Evolutionary conservation across 1,284 basidiomycete genomes (phyloP).

Genomic region (Bondarzewia mesenterica): DNA sequence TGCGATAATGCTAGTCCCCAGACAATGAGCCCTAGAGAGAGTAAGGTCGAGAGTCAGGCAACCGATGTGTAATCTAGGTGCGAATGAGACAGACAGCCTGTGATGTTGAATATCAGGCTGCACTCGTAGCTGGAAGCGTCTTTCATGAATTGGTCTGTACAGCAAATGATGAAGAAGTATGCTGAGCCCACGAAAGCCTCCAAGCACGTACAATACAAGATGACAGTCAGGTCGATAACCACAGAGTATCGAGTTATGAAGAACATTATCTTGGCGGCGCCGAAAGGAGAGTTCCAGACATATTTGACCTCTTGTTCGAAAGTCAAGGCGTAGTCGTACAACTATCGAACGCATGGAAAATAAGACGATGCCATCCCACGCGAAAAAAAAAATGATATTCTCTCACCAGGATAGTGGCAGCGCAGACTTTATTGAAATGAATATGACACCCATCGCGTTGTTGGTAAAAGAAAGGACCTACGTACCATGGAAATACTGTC

Average conservation of each 20-base stretch:
- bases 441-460: background rate
- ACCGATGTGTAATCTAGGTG: background rate
- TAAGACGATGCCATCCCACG: background rate
- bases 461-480: background rate
- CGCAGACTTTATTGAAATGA: background rate
- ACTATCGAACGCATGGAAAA: slow-evolving; percentile 4
- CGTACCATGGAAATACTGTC: background rate
- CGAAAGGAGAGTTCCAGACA: background rate
- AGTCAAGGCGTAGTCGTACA: background rate
- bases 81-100: background rate
- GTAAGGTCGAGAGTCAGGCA: background rate
- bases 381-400: background rate
- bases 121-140: background rate
- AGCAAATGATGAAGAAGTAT: background rate
- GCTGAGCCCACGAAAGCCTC: background rate
- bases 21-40: background rate
- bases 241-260: background rate
- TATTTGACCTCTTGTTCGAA: background rate
- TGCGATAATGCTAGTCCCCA: background rate
- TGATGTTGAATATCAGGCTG: background rate
- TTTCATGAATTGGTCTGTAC: background rate
- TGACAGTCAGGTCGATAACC: background rate
- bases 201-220: background rate
- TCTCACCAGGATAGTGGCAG: background rate
- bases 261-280: background rate